Base-by-base conservation (phyloP, 1,139 yeast genomes). In the Candida mesenterica region DNA sequence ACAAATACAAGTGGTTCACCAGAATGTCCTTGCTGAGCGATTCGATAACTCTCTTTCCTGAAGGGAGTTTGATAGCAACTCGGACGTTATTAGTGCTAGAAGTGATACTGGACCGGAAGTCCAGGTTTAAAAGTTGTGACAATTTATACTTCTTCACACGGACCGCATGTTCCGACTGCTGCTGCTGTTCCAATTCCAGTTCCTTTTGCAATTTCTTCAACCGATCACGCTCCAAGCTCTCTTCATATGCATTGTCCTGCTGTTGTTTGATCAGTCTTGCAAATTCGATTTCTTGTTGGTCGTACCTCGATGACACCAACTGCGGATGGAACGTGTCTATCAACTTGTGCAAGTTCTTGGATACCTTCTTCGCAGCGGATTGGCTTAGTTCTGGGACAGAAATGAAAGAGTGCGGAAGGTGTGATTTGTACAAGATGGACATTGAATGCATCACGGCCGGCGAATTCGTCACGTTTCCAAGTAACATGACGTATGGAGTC, bases 21-120 rank as follows among this genome's bases (percentile, higher is more conserved):
- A 78, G 61, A 12, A 75, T 67, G 4, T 59, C 51, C 15, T 73
- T 69, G 18, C 61, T 52, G 39, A 88, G 77, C 34, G 71, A 70
- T 38, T 78, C 75, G 6, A 85, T 66, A 3, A 81, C 55, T 32
- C 95, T 67, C 32, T 70, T 69, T 1, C 97, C 96, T 27, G 73
- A 45, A 2, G 75, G 76, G 23, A 69, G 52, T 41, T 66, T 68
- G 35, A 70, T 52, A 17, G 74, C 70, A 15, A 69, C 49, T 35
- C 61, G 55, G 5, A 52, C 34, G 13, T 26, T 25, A 20, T 24
- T 18, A 3, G 30, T 23, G 3, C 36, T 34, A 7, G 29, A 13
- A 15, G 27, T 30, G 14, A 35, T 22, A 3, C 17, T 8, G 15
- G 29, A 17, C 23, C 24, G 30, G 32, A 26, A 40, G 8, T 31